These are phyloP conservation scores for Limtongia smithiae DNA, from an alignment of 805 yeast genomes.

Conservation along the genomic window DNA sequence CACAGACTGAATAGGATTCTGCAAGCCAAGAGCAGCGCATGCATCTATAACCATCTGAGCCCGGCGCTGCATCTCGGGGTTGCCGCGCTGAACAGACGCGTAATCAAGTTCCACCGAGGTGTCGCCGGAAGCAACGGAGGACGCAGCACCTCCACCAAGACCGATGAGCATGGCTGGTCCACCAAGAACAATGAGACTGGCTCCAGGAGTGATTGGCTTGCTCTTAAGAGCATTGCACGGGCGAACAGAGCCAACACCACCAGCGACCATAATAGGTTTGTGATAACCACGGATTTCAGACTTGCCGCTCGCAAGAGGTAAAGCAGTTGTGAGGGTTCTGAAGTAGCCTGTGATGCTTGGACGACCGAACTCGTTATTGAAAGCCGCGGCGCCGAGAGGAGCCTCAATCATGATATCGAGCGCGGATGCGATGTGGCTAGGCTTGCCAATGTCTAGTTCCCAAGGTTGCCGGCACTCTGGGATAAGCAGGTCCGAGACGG, in stretches of 20 bases:
- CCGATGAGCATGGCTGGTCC: constrained; percentile 98
- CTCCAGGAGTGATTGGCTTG: constrained; percentile 83
- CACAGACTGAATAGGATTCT: constrained; percentile 83
- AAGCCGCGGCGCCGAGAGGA: constrained; percentile 96
- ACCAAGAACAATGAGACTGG: constrained; percentile 88
- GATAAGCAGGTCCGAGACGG: constrained; percentile 84
- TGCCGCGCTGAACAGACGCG: constrained; percentile 98
- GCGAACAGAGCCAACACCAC: constrained; percentile 96
- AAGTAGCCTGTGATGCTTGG: constrained; percentile 96
- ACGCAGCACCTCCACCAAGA: constrained; percentile 99
- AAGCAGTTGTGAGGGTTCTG: constrained; percentile 85
- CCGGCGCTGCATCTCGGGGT: constrained; percentile 98
- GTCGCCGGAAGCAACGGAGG: constrained; percentile 93
- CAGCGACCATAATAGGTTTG: constrained; percentile 98
- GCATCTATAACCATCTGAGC: constrained; percentile 97
- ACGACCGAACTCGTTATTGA: constrained; percentile 97
- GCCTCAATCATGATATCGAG: constrained; percentile 95
- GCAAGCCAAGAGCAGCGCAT: constrained; percentile 75
- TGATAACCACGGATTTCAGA: constrained; percentile 91
- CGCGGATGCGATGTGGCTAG: constrained; percentile 87
- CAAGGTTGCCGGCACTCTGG: constrained; percentile 89
- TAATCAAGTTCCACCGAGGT: constrained; percentile 95
- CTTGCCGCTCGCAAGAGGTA: constrained; percentile 57
- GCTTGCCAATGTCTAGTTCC: constrained; percentile 89
- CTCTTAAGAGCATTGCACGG: constrained; percentile 89